Evolutionary conservation across 2,329 filamentous ascomycete genomes (phyloP).

Genomic region (Clathrospora elynae): DNA sequence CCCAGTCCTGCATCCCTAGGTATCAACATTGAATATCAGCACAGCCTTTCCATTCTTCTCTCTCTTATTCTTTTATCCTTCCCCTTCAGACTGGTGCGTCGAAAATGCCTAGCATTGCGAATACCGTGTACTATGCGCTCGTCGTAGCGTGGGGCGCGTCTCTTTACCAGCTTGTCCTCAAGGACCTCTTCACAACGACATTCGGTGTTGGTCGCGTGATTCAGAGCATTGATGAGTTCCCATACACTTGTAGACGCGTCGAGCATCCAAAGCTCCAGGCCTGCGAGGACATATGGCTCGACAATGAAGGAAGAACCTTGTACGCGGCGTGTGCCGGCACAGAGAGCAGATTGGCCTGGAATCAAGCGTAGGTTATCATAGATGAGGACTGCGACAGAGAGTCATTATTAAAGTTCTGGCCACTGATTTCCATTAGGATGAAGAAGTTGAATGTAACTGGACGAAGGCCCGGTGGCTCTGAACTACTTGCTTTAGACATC

Average conservation of each 20-base stretch:
- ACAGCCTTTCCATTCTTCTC: slow-evolving; percentile 1
- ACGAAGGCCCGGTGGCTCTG: slow-evolving; percentile 28
- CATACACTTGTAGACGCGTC: slow-evolving; percentile 32
- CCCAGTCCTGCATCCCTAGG: slow-evolving; percentile 8
- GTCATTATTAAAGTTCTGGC: too few relatives aligned
- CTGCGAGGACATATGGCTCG: slow-evolving; percentile 42
- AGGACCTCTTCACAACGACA: slow-evolving; percentile 27
- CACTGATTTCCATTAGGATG: slow-evolving; percentile 17
- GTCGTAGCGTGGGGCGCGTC: slow-evolving; percentile 31
- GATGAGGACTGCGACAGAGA: background rate
- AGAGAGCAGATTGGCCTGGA: slow-evolving; percentile 29
- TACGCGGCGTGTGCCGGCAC: slow-evolving; percentile 41
- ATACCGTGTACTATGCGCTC: slow-evolving; percentile 23
- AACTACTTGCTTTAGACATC: slow-evolving; percentile 38
- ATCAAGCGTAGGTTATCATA: slow-evolving; percentile 26
- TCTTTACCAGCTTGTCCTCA: slow-evolving; percentile 36
- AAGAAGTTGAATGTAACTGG: slow-evolving; percentile 28
- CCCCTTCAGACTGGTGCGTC: background rate
- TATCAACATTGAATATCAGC: slow-evolving; percentile 13
- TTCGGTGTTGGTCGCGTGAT: slow-evolving; percentile 36
- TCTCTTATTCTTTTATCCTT: background rate
- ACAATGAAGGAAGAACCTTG: slow-evolving; percentile 29
- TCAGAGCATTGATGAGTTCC: slow-evolving; percentile 37
- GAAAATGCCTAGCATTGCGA: slow-evolving; percentile 19
- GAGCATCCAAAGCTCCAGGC: slow-evolving; percentile 32